Evolutionary conservation across 2,329 filamentous ascomycete genomes (phyloP).

Genomic region (Zymoseptoria tritici): DNA sequence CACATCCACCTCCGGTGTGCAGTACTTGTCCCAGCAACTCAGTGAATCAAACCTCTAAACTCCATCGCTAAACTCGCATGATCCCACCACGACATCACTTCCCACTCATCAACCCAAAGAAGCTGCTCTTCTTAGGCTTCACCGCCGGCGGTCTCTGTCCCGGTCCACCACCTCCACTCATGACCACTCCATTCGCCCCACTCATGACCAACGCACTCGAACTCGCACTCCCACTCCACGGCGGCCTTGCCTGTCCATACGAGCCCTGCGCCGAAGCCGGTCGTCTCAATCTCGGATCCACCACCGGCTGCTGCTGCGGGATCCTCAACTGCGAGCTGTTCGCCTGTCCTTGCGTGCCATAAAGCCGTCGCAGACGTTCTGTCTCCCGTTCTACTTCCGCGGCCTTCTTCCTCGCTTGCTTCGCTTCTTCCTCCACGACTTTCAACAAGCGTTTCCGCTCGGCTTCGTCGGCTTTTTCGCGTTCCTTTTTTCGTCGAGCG

Average conservation of each 20-base stretch:
- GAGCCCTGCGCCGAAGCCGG: not conserved
- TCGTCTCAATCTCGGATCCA: slow-evolving; percentile 9
- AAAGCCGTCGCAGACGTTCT: slow-evolving; percentile 59
- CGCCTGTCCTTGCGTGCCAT: slow-evolving; percentile 41
- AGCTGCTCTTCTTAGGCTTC: slow-evolving; percentile 28
- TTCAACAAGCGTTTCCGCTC: slow-evolving; percentile 50
- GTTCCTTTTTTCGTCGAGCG: slow-evolving; percentile 45
- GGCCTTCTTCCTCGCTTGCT: slow-evolving; percentile 44
- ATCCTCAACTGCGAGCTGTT: slow-evolving; percentile 7
- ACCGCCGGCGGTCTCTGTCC: not conserved
- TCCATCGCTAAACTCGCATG: not conserved
- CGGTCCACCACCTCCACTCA: not conserved
- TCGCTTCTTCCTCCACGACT: slow-evolving; percentile 48
- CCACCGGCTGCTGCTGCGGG: slow-evolving; percentile 4
- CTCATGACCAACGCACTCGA: slow-evolving; percentile 27
- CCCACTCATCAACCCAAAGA: slow-evolving; percentile 30
- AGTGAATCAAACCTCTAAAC: not conserved
- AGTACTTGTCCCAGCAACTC: too few relatives aligned
- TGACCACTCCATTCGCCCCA: slow-evolving; percentile 18
- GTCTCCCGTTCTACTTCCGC: slow-evolving; percentile 64
- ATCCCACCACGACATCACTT: slow-evolving; percentile 1
- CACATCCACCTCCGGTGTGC: too few relatives aligned
- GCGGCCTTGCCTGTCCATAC: not conserved
- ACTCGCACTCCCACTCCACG: slow-evolving; percentile 12
- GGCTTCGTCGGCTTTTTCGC: slow-evolving; percentile 52